phyloP scores from a whole-genome alignment of 371 early-diverging fungal species.

The Entomophthora muscae region DNA sequence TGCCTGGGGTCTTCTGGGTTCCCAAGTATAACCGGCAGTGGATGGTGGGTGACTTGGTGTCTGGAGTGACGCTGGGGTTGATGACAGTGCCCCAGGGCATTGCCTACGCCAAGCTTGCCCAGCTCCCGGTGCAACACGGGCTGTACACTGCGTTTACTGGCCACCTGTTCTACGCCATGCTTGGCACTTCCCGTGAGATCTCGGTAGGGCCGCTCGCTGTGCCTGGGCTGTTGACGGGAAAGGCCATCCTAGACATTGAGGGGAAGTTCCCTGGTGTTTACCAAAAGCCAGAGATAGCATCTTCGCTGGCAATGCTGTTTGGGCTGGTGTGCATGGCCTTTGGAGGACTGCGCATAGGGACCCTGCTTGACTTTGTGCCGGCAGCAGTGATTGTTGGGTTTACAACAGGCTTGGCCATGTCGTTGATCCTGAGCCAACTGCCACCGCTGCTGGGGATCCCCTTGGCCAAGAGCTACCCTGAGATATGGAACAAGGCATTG shows the following conservation, averaged over 20 bases:
- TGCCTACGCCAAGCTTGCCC: slow-evolving; percentile 65
- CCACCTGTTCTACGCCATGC: slow-evolving; percentile 40
- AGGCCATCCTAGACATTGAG: neutral
- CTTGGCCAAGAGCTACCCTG: slow-evolving; percentile 23
- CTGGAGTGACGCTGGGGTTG: slow-evolving; percentile 67
- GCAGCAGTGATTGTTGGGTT: slow-evolving; percentile 50
- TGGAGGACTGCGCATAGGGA: slow-evolving; percentile 60
- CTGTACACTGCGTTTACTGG: slow-evolving; percentile 64
- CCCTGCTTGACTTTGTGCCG: slow-evolving; percentile 81
- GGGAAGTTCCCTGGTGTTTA: neutral
- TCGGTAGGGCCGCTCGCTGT: slow-evolving; percentile 81
- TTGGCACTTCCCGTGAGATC: slow-evolving; percentile 68
- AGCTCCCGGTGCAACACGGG: slow-evolving; percentile 62
- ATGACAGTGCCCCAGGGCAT: slow-evolving; percentile 70
- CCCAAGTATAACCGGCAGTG: slow-evolving; percentile 27
- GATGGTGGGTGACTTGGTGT: slow-evolving; percentile 61
- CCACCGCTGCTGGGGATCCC: slow-evolving; percentile 54
- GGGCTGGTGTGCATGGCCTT: slow-evolving; percentile 44
- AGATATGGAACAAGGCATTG: neutral
- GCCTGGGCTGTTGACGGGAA: slow-evolving; percentile 8
- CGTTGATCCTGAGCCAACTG: slow-evolving; percentile 51
- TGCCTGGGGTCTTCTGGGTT: slow-evolving; percentile 11
- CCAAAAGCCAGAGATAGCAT: slow-evolving; percentile 19
- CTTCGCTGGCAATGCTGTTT: slow-evolving; percentile 32
- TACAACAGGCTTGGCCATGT: slow-evolving; percentile 55